Evolutionary conservation across 257 asterid genomes (phyloP), one percentile per base, ranked within the genome.

Genomic region (Verbena officinalis): DNA sequence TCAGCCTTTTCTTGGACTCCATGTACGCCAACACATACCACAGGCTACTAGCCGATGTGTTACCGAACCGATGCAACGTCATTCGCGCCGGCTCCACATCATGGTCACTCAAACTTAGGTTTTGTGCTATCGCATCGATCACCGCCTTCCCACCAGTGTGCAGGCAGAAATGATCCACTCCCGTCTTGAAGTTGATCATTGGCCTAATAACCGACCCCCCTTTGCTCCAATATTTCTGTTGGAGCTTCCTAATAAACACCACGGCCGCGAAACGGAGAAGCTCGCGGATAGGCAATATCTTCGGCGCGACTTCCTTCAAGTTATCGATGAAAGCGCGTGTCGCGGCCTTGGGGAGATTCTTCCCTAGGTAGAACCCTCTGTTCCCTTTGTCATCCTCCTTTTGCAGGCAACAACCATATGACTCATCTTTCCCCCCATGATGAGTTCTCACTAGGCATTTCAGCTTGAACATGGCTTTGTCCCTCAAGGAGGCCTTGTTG

Each of bases 121-220:
- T 86, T 73, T 68, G 61, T 13, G 79, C 94, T 0, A 88, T 59
- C 0, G 86, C 95, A 39, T 88, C 90, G 3, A 88, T 88, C 39
- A 88, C 96, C 13, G 95, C 96, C 64, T 88, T 88, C n/a, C 96
- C 96, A 0, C 96, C 96, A 0, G 96, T 86, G 61, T 88, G 96
- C 1, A 88, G 40, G 64, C 96, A 88, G 31, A 88, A 86, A 38
- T 88, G 96, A 13, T 86, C 84, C 5, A 88, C 91, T 0, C 95
- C 96, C 0, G 81, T 59, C 60, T 77, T 77, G 72, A 88, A 81
- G 23, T 88, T 66, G 0, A 88, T 77, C 46, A 52, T 14, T 0
- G 84, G 78, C 58, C 71, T 60, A 19, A n/a, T n/a, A n/a, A 7
- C 13, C 3, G 56, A 1, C 0, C 51, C 39, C 17, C 59, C 64